Conservation (phyloP, 1,139 yeast genomes). For the Pichia sp. region DNA sequence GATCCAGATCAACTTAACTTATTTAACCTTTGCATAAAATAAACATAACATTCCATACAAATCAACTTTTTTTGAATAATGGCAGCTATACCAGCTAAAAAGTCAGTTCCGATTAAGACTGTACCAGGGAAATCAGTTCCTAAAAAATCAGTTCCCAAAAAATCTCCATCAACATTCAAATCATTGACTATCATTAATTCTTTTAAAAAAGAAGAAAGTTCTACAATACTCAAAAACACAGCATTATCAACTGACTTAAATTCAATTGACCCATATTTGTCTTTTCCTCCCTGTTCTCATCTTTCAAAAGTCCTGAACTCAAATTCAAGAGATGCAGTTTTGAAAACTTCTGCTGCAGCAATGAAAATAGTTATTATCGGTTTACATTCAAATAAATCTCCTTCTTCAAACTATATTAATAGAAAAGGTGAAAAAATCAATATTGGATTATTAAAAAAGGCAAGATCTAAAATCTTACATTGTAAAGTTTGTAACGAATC, state of each 20-base stretch:
- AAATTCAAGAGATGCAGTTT: conserved; percentile 49
- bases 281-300: conserved; percentile 49
- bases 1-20: too few species aligned
- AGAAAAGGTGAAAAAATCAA: conserved; percentile 26
- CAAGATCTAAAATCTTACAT: conserved; percentile 40
- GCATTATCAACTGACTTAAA: background rate
- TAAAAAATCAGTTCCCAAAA: conserved; percentile 1
- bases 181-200: too few species aligned
- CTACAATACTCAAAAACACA: background rate
- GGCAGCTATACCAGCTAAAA: conserved; percentile 1
- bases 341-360: conserved; percentile 55
- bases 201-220: too few species aligned
- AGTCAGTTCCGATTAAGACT: conserved; percentile 7
- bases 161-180: background rate
- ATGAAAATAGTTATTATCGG: conserved; percentile 40
- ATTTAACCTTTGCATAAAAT: too few species aligned
- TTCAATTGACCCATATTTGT: conserved; percentile 8
- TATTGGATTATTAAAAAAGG: conserved; percentile 33
- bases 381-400: conserved; percentile 18
- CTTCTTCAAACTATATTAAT: conserved; percentile 9
- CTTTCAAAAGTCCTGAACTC: conserved; percentile 48
- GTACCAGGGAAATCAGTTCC: conserved; percentile 13
- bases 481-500: conserved; percentile 42
- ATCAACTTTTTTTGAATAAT: too few species aligned
- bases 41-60: too few species aligned